These are phyloP conservation scores for Aureobasidium sp. DNA, from an alignment of 2,329 filamentous ascomycete genomes.

Conservation along the genomic window DNA sequence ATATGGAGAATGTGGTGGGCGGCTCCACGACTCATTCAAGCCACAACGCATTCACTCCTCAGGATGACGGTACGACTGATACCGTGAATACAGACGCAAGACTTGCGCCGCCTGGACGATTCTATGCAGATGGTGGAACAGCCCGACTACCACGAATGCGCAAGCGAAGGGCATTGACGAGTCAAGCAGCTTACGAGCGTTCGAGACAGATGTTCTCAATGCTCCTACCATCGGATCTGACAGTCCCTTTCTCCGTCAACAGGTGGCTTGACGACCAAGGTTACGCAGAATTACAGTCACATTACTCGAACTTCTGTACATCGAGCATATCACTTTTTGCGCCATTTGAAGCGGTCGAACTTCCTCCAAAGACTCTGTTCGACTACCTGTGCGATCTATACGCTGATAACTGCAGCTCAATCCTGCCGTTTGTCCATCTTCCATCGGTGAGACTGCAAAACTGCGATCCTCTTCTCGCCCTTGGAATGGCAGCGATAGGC, in stretches of 20 bases:
- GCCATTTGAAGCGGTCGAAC: neutral
- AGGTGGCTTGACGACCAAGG: neutral
- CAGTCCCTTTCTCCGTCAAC: too few species aligned
- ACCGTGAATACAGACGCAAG: neutral
- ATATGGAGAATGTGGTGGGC: neutral
- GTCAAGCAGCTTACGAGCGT: neutral
- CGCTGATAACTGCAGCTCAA: neutral
- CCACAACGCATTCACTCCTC: neutral
- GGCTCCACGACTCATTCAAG: too few species aligned
- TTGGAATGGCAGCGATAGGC: slow-evolving; percentile 33
- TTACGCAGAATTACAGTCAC: neutral
- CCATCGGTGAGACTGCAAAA: neutral
- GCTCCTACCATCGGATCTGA: neutral
- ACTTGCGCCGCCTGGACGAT: neutral
- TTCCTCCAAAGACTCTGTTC: neutral
- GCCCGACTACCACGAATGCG: neutral
- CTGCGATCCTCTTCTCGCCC: slow-evolving; percentile 26
- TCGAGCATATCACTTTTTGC: neutral
- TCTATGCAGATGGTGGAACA: slow-evolving; percentile 1
- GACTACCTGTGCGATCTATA: neutral
- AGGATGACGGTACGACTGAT: neutral
- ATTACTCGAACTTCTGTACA: neutral
- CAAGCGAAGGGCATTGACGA: neutral
- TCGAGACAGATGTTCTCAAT: neutral
- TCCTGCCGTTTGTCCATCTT: neutral